Percentiles rank a stretch among this genome's conserved stretches.
Conservation (phyloP, 2,329 filamentous ascomycete species). For the Penicillium sp. region DNA sequence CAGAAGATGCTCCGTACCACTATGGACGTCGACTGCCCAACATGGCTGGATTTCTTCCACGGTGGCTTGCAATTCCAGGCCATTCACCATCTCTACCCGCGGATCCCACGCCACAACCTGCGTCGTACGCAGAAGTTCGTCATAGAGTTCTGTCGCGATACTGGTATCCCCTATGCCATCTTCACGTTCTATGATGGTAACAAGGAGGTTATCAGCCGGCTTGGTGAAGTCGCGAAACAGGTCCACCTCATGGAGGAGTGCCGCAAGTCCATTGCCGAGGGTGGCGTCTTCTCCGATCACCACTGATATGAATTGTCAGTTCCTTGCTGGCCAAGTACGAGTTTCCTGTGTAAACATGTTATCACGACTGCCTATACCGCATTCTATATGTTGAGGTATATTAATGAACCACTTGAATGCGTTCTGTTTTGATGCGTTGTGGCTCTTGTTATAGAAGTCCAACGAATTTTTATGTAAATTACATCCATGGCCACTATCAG, state of each 20-base stretch:
- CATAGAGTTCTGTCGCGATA: constrained; percentile 76
- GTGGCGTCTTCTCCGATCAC: constrained; percentile 35
- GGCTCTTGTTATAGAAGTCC: not conserved
- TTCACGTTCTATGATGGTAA: constrained; percentile 85
- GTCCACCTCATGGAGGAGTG: constrained; percentile 75
- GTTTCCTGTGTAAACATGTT: not conserved
- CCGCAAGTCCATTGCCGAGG: constrained; percentile 49
- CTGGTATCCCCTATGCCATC: constrained; percentile 78
- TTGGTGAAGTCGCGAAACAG: constrained; percentile 78
- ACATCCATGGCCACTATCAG: not conserved
- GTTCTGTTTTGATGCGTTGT: not conserved
- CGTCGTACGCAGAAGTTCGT: constrained; percentile 72
- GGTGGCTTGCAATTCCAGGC: constrained; percentile 88
- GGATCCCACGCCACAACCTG: constrained; percentile 81
- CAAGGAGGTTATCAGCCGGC: constrained; percentile 70
- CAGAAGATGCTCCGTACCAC: constrained; percentile 90
- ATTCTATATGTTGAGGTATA: not conserved
- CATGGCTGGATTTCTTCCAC: constrained; percentile 86
- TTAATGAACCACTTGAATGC: constrained; percentile 15
- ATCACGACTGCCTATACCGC: constrained; percentile 5
- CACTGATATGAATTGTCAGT: constrained; percentile 12
- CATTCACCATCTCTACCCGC: constrained; percentile 80
- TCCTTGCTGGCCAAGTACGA: constrained; percentile 12
- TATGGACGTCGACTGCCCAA: constrained; percentile 87
- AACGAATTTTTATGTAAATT: not conserved